Base-by-base conservation (phyloP, 2,329 filamentous ascomycete genomes). In the Bisporella sp. region DNA sequence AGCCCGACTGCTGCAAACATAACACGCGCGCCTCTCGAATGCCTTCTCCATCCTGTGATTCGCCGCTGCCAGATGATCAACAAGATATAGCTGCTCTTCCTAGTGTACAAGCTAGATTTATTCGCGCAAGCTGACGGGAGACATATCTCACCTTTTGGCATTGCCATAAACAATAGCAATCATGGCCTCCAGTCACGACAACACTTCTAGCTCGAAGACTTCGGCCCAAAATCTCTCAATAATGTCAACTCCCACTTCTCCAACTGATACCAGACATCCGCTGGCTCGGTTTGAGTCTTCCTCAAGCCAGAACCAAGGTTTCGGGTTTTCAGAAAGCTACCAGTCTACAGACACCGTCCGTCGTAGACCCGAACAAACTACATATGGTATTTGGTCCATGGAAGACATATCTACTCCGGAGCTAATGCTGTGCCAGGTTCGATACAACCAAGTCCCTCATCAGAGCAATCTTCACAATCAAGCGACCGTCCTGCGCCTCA, bases 271-370 rank as follows among this genome's bases (percentile, higher is more conserved):
- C 54, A 71, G 76, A 51, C 70, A 71, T 48, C 66, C 69, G 42
- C 55, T 65, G 13, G 52, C 62, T 12, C 57, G 53, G 48, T 57
- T 58, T 31, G 58, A 62, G 51, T 59, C 59, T 11, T 50, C 57
- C 28, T 50, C 42, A 43, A 53, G 60, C 50, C 64, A 53, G n/a
- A 73, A 74, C 37, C 74, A 78, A 45, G 69, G 66, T 28, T 62
- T 74, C 44, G 69, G 66, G 29, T 62, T 74, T 45, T 70, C 75
- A 4, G 78, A 81, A 58, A 79, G 73, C 64, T 75, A 74, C 59
- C 78, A 81, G 61, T 79, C 79, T 21, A 75, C 75, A 28, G 81
- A 83, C 50, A 82, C 80, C 12, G 70, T 82, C 57, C 75, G 81
- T 57, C 73, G 77, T 58, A 73, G 77, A 57, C 72, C 76, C 50